Conservation (phyloP, 352 stramenopile genomes). For the Blastocystis hominis region DNA sequence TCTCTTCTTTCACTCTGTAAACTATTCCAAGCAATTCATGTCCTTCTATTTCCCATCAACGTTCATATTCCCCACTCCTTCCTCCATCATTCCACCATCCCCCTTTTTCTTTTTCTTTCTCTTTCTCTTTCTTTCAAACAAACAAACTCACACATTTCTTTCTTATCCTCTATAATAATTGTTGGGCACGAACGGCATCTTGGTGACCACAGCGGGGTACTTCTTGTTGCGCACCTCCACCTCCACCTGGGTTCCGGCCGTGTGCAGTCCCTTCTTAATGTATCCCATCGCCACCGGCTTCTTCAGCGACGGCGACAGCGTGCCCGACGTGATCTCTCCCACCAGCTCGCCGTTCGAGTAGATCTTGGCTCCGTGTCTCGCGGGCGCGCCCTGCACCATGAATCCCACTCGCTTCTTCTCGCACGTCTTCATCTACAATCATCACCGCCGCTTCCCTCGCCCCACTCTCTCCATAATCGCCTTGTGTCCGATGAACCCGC, state of each 20-base stretch:
- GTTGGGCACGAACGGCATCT: constrained; percentile 93
- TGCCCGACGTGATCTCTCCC: constrained; percentile 87
- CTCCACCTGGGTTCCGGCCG: constrained; percentile 81
- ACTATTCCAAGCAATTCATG: no score
- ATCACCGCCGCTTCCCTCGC: constrained; percentile 78
- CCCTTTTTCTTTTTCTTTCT: no score
- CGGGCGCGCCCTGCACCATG: constrained; percentile 83
- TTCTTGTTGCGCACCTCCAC: constrained; percentile 86
- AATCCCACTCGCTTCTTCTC: constrained; percentile 87
- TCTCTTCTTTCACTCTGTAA: no score
- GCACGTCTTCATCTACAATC: constrained; percentile 83
- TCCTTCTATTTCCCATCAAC: background rate
- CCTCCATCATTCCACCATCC: no score
- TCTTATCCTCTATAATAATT: constrained; percentile 79
- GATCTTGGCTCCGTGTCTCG: constrained; percentile 70
- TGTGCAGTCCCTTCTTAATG: constrained; percentile 77
- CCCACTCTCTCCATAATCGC: constrained; percentile 87
- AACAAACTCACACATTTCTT: background rate
- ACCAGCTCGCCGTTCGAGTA: constrained; percentile 65
- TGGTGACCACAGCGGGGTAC: constrained; percentile 79
- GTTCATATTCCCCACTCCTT: no score
- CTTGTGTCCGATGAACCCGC: constrained; percentile 84
- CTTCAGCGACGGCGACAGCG: constrained; percentile 86
- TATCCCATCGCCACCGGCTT: constrained; percentile 95
- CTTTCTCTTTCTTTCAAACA: background rate